A percentile compares a stretch with the other conserved stretches of the same genome.
phyloP scores from a whole-genome alignment of 306 rosid species.

The Cyamopsis tetragonoloba region DNA sequence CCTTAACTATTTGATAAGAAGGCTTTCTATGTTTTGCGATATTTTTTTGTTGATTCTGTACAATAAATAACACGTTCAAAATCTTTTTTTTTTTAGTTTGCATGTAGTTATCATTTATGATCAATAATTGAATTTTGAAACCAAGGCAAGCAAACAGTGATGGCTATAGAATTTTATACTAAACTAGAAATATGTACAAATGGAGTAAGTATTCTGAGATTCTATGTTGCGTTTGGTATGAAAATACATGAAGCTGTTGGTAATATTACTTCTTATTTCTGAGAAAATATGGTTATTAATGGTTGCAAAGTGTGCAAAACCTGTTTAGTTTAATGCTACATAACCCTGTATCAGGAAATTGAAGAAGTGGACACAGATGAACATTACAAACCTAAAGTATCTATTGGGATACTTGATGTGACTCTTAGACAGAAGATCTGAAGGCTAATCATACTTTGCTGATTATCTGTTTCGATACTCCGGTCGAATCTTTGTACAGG shows the following conservation, averaged over 20 bases:
- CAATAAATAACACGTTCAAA: no score
- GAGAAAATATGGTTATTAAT: not conserved
- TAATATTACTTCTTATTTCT: not conserved
- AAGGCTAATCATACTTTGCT: conserved; percentile 15
- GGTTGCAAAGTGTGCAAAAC: not conserved
- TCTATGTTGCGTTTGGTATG: not conserved
- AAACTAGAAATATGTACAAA: not conserved
- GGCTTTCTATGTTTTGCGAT: no score
- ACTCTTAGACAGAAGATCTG: conserved; percentile 57
- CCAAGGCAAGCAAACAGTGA: not conserved
- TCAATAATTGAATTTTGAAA: not conserved
- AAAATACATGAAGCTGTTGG: not conserved
- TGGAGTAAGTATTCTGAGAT: not conserved
- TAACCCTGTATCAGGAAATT: conserved; percentile 43
- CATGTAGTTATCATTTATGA: not conserved
- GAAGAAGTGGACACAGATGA: conserved; percentile 98
- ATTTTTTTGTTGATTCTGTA: no score
- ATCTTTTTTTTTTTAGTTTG: not conserved
- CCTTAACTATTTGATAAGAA: not conserved
- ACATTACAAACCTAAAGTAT: conserved; percentile 74
- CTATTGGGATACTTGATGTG: conserved; percentile 61
- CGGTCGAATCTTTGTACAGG: conserved; percentile 20
- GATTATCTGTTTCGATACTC: conserved; percentile 18
- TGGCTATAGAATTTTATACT: not conserved
- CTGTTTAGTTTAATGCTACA: conserved; percentile 17